A percentile compares a stretch with the other conserved stretches of the same genome.
Evolutionary conservation across 768 basidiomycete genomes (phyloP).

Genomic region (Daedaleopsis sinensis): DNA sequence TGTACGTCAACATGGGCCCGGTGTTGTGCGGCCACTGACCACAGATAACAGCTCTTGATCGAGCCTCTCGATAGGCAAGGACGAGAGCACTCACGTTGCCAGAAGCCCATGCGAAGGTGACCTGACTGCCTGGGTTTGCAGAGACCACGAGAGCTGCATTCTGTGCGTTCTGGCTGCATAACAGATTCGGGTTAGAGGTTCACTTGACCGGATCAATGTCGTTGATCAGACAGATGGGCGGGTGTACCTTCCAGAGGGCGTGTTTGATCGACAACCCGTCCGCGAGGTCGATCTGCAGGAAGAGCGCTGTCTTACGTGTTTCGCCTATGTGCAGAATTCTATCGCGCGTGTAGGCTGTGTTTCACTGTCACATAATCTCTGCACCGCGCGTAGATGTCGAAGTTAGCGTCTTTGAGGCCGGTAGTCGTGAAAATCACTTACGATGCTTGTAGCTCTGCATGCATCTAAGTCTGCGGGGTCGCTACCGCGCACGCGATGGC

Average conservation of each 20-base stretch:
- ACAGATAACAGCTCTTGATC: too few species aligned
- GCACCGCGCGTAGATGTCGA: too few species aligned
- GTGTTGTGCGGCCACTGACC: conserved; percentile 61
- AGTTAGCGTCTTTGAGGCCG: too few species aligned
- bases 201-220: conserved; percentile 53
- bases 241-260: too few species aligned
- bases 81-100: conserved; percentile 28
- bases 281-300: conserved; percentile 43
- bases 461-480: conserved; percentile 51
- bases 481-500: conserved; percentile 76
- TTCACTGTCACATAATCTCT: too few species aligned
- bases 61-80: too few species aligned
- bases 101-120: conserved; percentile 60
- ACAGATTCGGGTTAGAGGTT: conserved; percentile 52
- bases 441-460: too few species aligned
- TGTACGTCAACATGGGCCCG: too few species aligned
- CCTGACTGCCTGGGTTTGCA: conserved; percentile 58
- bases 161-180: conserved; percentile 59
- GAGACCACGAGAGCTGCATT: conserved; percentile 49
- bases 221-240: conserved; percentile 45
- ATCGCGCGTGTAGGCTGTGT: conserved; percentile 58
- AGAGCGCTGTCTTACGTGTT: conserved; percentile 43
- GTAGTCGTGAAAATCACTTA: too few species aligned
- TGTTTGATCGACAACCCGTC: conserved; percentile 37
- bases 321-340: conserved; percentile 45